Percentiles rank a stretch among this genome's conserved stretches.
Evolutionary conservation across 768 basidiomycete genomes (phyloP).

Genomic region (Hygrocybe coccinea): DNA sequence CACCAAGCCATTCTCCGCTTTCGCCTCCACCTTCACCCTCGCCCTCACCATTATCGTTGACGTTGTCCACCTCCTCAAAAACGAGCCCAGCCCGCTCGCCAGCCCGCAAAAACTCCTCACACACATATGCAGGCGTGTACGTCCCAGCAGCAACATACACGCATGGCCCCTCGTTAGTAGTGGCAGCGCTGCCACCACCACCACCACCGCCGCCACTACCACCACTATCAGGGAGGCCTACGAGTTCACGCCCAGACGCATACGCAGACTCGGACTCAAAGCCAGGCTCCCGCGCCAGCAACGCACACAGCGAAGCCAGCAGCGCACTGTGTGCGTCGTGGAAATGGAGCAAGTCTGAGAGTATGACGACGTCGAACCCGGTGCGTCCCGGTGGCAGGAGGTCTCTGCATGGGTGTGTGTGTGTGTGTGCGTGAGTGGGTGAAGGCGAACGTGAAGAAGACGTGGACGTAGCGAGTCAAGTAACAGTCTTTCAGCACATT

Average conservation of each 20-base stretch:
- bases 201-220: no score
- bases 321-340: conserved; percentile 54
- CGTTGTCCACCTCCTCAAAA: conserved; percentile 49
- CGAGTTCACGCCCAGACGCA: no score
- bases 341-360: conserved; percentile 73
- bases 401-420: conserved; percentile 11
- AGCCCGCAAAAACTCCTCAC: conserved; percentile 47
- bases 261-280: not conserved
- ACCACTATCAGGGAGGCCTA: no score
- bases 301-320: conserved; percentile 43
- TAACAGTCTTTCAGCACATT: no score
- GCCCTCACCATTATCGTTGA: no score
- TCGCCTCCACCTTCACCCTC: not conserved
- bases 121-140: conserved; percentile 52
- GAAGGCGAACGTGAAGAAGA: not conserved
- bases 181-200: no score
- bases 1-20: conserved; percentile 45
- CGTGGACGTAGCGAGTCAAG: no score
- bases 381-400: conserved; percentile 13
- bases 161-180: conserved; percentile 37
- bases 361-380: conserved; percentile 56
- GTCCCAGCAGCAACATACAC: conserved; percentile 62
- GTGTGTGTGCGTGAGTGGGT: not conserved
- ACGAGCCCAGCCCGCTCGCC: conserved; percentile 38
- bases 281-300: conserved; percentile 38